A percentile compares a stretch with the other conserved stretches of the same genome.
Evolutionary conservation across 805 yeast genomes (phyloP).

Genomic region (Pichia heedii): DNA sequence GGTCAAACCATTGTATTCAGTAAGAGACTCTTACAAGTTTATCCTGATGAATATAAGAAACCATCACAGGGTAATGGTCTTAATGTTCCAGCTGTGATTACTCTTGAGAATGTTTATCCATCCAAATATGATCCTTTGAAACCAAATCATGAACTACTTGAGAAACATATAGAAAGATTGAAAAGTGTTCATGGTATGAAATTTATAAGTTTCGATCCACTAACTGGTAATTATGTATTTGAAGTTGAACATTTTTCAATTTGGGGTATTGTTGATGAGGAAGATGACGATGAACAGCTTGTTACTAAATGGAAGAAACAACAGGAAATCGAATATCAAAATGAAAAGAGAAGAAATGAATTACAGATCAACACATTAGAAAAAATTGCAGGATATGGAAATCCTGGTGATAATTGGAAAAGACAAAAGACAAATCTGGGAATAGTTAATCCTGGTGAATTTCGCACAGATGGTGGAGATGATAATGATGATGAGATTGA

Average conservation of each 20-base stretch:
- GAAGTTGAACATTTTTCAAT: constrained; percentile 85
- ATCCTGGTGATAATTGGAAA: constrained; percentile 17
- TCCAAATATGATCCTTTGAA: constrained; percentile 27
- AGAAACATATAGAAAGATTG: constrained; percentile 40
- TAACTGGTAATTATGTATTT: constrained; percentile 68
- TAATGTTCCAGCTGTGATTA: constrained; percentile 69
- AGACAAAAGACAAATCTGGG: constrained; percentile 19
- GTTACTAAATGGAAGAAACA: constrained; percentile 24
- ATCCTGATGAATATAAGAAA: constrained; percentile 42
- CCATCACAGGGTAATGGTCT: constrained; percentile 62
- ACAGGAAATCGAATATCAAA: constrained; percentile 15
- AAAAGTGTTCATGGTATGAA: constrained; percentile 60
- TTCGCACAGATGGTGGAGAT: constrained; percentile 4
- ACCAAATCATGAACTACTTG: constrained; percentile 17
- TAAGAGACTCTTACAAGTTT: constrained; percentile 48
- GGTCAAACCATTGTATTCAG: constrained; percentile 39
- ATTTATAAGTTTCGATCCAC: constrained; percentile 71
- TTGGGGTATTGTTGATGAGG: constrained; percentile 82
- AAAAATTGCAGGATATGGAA: constrained; percentile 14
- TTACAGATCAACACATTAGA: constrained; percentile 16
- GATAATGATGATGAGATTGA: constrained; percentile 13
- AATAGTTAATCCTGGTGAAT: constrained; percentile 25
- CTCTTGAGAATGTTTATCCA: constrained; percentile 56
- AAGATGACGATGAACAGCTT: constrained; percentile 43
- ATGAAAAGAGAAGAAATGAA: constrained; percentile 14